Conservation (phyloP, 1,284 basidiomycete genomes). For the Moniliophthora roreri region DNA sequence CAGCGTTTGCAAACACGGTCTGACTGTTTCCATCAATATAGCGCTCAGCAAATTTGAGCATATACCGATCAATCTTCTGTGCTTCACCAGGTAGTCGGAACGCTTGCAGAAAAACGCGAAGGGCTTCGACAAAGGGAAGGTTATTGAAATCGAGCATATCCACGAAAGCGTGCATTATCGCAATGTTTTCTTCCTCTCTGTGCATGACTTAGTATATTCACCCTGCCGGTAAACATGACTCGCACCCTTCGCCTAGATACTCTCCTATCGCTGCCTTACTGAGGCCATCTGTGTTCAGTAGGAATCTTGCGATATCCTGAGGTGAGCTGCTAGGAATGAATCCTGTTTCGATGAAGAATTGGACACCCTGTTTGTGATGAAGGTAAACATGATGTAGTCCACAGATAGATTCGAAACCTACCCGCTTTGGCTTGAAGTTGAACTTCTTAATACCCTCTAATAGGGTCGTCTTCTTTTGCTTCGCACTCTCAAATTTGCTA, state of each 20-base stretch:
- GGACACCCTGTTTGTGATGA: constrained; percentile 64
- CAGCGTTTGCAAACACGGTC: constrained; percentile 82
- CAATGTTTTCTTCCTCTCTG: constrained; percentile 85
- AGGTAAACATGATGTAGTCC: constrained; percentile 9
- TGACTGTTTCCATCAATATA: constrained; percentile 87
- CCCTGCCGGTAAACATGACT: constrained; percentile 15
- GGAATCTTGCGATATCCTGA: constrained; percentile 83
- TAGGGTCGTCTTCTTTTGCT: constrained; percentile 94
- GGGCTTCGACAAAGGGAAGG: constrained; percentile 81
- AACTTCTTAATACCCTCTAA: constrained; percentile 97
- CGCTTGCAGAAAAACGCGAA: constrained; percentile 86
- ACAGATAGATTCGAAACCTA: constrained; percentile 29
- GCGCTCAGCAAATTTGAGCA: constrained; percentile 96
- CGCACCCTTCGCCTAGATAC: constrained; percentile 94
- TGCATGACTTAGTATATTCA: constrained; percentile 13
- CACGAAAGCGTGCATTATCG: constrained; percentile 96
- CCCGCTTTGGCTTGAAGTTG: constrained; percentile 96
- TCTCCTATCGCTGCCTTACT: constrained; percentile 97
- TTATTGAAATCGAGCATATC: constrained; percentile 86
- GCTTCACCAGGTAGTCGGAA: constrained; percentile 95
- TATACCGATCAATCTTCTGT: constrained; percentile 98
- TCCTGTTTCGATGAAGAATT: constrained; percentile 87
- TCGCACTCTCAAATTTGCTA: constrained; percentile 91
- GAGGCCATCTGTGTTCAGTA: constrained; percentile 89
- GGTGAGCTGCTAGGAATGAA: constrained; percentile 83